Percentiles rank a stretch among this genome's conserved stretches.
These are phyloP conservation scores for Phtheirospermum japonicum DNA, from an alignment of 257 asterid genomes.

Conservation along the genomic window DNA sequence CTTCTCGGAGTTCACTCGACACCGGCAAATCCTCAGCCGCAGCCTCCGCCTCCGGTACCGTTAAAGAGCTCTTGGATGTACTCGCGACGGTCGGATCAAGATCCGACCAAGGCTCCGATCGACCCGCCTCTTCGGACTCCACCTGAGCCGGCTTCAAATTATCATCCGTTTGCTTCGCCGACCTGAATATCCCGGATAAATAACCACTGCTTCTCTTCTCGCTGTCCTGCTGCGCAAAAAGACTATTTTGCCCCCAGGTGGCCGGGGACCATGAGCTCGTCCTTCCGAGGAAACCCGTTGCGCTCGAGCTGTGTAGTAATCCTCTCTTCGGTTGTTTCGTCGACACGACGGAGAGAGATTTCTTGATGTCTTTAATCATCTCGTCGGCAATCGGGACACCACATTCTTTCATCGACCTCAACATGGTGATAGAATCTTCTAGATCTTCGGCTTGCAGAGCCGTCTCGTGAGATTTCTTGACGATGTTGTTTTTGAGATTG, in stretches of 20 bases:
- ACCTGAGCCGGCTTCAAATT: conserved; percentile 52
- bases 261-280: conserved; percentile 73
- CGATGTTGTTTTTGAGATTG: conserved; percentile 57
- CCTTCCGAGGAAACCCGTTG: conserved; percentile 53
- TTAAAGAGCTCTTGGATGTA: conserved; percentile 29
- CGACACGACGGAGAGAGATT: conserved; percentile 60
- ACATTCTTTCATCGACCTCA: conserved; percentile 79
- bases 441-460: conserved; percentile 73
- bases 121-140: conserved; percentile 33
- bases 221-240: conserved; percentile 32
- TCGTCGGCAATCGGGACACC: conserved; percentile 73
- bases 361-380: conserved; percentile 71
- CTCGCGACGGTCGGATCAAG: conserved; percentile 29
- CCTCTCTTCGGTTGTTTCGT: conserved; percentile 66
- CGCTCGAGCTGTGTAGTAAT: conserved; percentile 39
- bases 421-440: conserved; percentile 70
- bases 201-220: conserved; percentile 52
- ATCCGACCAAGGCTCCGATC: conserved; percentile 32
- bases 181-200: conserved; percentile 60
- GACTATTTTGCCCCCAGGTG: conserved; percentile 53
- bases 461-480: conserved; percentile 58
- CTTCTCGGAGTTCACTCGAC: conserved; percentile 52
- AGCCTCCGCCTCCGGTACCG: conserved; percentile 27
- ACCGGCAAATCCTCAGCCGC: conserved; percentile 41
- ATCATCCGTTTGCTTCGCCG: conserved; percentile 61